Evolutionary conservation across 1,284 basidiomycete genomes (phyloP), one percentile per base, ranked within the genome.

Genomic region (Tylopilus sp.): DNA sequence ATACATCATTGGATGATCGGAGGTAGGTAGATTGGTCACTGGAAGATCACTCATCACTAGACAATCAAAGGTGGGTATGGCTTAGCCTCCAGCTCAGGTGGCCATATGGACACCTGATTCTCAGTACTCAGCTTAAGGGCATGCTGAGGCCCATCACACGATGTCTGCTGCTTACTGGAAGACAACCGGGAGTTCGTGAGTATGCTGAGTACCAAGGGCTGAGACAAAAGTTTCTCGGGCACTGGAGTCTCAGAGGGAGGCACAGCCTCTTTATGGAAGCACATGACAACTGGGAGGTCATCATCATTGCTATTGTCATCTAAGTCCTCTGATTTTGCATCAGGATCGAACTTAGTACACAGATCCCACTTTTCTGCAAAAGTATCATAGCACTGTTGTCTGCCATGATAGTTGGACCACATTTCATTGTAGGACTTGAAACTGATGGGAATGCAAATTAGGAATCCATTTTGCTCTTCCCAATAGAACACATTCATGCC

Each of bases 301-400:
- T 24, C 21, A 8, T 31, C 18, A 7, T 43, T 14, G 12, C 20
- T 31, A 21, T 43, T 8, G 11, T 43, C 20, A 10, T 43, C 18
- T 2, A 4, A 43, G 24, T 3, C 20, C 11, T 38, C 28, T 31
- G 36, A 15, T 24, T 14, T 35, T 2, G 21, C 29, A 33, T 37
- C 21, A 4, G 21, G 1, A 5, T 47, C 34, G 15, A 51, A 48
- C 21, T 51, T 20, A 26, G 30, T n/a, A 24, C 45, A 51, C 5
- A 51, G 3, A 39, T 51, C 36, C 45, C 50, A 51, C 30, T 51
- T 17, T 6, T 51, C 34, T 6, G 9, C 10, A 15, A 42, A 51
- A 3, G 17, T 1, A 7, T 48, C 45, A 44, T 51, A 51, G 26
- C 10, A 18, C 9, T 10, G 21, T 38, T 48, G 50, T 10, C 7